Evolutionary conservation across 2,329 filamentous ascomycete genomes (phyloP), one percentile per base, ranked within the genome.

Genomic region (Exophiala alcalophila): DNA sequence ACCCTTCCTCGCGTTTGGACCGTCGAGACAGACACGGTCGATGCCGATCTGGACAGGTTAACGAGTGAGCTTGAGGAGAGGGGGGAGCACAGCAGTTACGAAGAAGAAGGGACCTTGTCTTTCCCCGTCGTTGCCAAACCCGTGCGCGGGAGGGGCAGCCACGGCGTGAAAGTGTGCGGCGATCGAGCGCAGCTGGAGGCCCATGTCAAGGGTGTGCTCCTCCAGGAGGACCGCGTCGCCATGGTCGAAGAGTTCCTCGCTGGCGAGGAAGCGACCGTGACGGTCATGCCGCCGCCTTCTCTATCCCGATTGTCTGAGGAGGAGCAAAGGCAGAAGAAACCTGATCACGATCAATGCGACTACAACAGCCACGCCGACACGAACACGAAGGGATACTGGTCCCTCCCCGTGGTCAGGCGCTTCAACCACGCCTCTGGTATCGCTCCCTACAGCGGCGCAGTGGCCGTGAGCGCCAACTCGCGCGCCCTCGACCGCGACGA

Each of bases 211-310:
- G 21, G 19, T 0, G 57, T 76, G 0, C 58, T 68, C 2, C 58
- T 68, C 2, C 25, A 55, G 1, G 65, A 71, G 34, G 65, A 62
- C 0, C 57, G 61, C 0, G 44, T 54, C 1, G 61, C 72, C 10
- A 67, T 77, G 48, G 24, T 75, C 0, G 72, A 77, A 46, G 64
- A 77, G 44, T 75, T 64, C 42, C 62, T 77, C 0, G 41, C 57
- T 0, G 71, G 72, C 1, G 64, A 73, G 44, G 73, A 77, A 51
- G 71, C 60, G 0, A 77, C 73, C 0, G 62, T 77, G 2, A 76
- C 71, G 0, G 65, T 76, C 0, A 74, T 76, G 72, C 71, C 73
- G 1, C 72, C 71, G 2, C 65, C 61, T n/a, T n/a, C n/a, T n/a
- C n/a, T n/a, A n/a, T n/a, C n/a, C n/a, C n/a, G n/a, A n/a, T n/a